phyloP scores from a whole-genome alignment of 2,329 filamentous ascomycete species.

The Aspergillus latus region DNA sequence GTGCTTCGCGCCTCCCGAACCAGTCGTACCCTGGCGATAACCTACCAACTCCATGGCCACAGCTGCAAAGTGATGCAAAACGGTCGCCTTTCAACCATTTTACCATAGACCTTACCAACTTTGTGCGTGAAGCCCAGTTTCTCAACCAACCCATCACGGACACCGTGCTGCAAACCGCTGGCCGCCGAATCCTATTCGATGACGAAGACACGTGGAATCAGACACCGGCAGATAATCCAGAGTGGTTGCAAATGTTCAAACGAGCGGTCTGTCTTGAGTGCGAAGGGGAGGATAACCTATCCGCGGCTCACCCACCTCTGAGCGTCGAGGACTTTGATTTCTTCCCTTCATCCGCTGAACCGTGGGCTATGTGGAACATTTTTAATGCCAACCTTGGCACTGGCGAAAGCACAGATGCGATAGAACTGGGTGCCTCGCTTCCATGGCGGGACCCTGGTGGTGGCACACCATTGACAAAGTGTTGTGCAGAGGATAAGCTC shows the following conservation, averaged over 20 bases:
- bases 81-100: constrained; percentile 14
- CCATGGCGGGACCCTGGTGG: neutral
- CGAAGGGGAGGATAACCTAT: neutral
- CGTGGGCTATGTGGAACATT: neutral
- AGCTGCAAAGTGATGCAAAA: neutral
- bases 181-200: constrained; percentile 32
- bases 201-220: constrained; percentile 40
- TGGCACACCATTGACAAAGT: neutral
- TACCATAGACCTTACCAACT: constrained; percentile 24
- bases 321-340: neutral
- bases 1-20: constrained; percentile 2
- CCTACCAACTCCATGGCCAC: neutral
- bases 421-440: too few species aligned
- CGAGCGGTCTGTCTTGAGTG: neutral
- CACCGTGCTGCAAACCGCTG: constrained; percentile 34
- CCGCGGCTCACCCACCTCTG: neutral
- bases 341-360: neutral
- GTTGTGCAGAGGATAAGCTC: neutral
- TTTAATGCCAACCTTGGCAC: neutral
- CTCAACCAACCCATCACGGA: constrained; percentile 28
- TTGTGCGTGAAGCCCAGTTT: constrained; percentile 26
- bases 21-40: neutral
- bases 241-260: constrained; percentile 9
- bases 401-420: neutral
- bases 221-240: constrained; percentile 34